phyloP scores from a whole-genome alignment of 768 basidiomycete species.

The Lactifluus volemus region DNA sequence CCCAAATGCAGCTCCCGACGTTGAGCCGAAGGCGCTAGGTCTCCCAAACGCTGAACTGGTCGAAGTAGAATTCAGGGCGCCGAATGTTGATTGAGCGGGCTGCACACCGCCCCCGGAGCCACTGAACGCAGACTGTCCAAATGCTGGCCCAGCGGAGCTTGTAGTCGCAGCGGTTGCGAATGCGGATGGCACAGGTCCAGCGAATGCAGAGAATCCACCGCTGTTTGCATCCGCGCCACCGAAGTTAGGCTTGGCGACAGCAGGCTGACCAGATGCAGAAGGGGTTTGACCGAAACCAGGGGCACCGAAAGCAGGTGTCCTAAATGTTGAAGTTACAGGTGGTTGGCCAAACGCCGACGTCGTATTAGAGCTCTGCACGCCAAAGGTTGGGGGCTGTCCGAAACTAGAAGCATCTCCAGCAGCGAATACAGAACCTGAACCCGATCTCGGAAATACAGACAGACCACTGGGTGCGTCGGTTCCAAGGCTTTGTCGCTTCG shows the following conservation, averaged over 20 bases:
- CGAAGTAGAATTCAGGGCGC: constrained; percentile 20
- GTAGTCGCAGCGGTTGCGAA: constrained; percentile 5
- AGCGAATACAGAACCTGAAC: constrained; percentile 12
- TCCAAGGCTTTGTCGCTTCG: constrained; percentile 34
- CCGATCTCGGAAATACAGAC: background rate
- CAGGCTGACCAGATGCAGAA: constrained; percentile 23
- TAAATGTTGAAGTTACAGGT: constrained; percentile 34
- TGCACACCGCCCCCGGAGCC: background rate
- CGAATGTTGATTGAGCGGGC: constrained; percentile 13
- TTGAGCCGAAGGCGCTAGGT: constrained; percentile 15
- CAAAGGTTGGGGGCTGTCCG: constrained; percentile 31
- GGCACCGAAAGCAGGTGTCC: constrained; percentile 21
- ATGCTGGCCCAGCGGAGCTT: constrained; percentile 6
- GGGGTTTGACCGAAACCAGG: constrained; percentile 24
- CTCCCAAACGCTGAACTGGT: constrained; percentile 31
- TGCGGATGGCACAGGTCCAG: constrained; percentile 15
- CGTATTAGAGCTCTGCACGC: constrained; percentile 13
- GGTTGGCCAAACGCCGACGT: constrained; percentile 16
- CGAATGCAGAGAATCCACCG: constrained; percentile 17
- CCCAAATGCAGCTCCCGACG: constrained; percentile 30
- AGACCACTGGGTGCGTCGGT: constrained; percentile 7
- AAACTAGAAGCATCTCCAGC: constrained; percentile 20
- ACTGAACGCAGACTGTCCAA: constrained; percentile 23
- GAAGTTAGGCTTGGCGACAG: constrained; percentile 14
- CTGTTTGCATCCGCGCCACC: background rate